Evolutionary conservation across 768 basidiomycete genomes (phyloP).

Genomic region (Lactarius deliciosus): DNA sequence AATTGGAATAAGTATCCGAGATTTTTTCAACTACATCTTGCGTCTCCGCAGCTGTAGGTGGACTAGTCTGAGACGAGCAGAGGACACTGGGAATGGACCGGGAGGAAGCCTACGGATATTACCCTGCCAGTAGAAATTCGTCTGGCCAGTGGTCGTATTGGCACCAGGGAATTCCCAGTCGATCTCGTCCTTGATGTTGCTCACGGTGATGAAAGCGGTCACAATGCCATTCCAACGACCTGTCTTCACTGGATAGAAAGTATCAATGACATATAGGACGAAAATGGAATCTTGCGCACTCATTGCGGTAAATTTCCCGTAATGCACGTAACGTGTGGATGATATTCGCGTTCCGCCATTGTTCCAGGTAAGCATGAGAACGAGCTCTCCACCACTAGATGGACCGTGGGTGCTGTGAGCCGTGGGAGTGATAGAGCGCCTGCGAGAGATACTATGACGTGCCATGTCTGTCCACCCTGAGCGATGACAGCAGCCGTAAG

Average conservation of each 20-base stretch:
- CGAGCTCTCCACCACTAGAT: slow-evolving; percentile 59
- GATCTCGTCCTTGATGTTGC: slow-evolving; percentile 78
- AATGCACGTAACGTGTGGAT: slow-evolving; percentile 79
- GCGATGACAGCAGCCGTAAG: slow-evolving; percentile 27
- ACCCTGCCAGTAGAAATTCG: slow-evolving; percentile 81
- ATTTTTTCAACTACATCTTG: slow-evolving; percentile 51
- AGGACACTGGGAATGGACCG: slow-evolving; percentile 13
- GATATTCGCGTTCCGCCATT: slow-evolving; percentile 79
- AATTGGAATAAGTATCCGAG: slow-evolving; percentile 64
- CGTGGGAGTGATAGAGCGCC: neutral
- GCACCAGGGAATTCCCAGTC: slow-evolving; percentile 84
- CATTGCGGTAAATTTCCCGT: slow-evolving; percentile 69
- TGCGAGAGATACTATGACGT: slow-evolving; percentile 14
- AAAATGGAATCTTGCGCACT: slow-evolving; percentile 40
- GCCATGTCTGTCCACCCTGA: slow-evolving; percentile 32
- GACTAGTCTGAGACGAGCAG: slow-evolving; percentile 4
- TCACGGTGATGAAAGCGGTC: slow-evolving; percentile 83
- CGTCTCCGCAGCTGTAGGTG: slow-evolving; percentile 42
- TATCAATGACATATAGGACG: slow-evolving; percentile 23
- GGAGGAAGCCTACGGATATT: slow-evolving; percentile 51
- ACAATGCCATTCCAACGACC: slow-evolving; percentile 80
- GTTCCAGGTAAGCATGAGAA: slow-evolving; percentile 60
- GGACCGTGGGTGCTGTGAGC: neutral
- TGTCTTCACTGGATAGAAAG: slow-evolving; percentile 58
- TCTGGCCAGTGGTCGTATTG: slow-evolving; percentile 63